Evolutionary conservation across 805 yeast species (phyloP), one percentile per base, ranked within the genome.

Genomic region (Brettanomyces anomalus): DNA sequence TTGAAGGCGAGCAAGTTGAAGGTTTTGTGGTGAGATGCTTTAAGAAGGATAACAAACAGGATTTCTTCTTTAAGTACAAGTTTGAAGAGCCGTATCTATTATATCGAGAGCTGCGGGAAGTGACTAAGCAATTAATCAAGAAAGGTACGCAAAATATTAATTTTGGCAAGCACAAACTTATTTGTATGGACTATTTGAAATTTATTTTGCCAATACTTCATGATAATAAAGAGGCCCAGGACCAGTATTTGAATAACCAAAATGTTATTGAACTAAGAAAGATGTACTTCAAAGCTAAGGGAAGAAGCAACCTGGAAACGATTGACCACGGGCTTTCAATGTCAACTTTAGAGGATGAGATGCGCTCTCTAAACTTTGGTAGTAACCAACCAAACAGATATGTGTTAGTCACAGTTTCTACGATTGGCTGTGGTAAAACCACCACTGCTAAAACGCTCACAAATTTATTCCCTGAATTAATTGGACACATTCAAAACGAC

Each of bases 351-450:
- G 59, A 60, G 39, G 52, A 60, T 31, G 61, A 55, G 19, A 47
- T 57, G 44, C 51, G 45, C 33, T 37, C 39, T 5, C 35, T 52
- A 41, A 46, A 45, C n/a, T 47, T 47, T 33, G 66, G 62, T 21
- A 58, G 62, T 4, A 66, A 64, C 32, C 61, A 58, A 37, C 44
- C 60, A 2, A 65, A 69, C 4, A 80, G 79, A 50, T 82, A 76
- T 55, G 72, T 85, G 0, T 54, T 93, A 3, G 74, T 87, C 1
- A 90, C 97, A 0, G 77, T 89, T 3, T 88, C 97, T 0, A 87
- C 95, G 0, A 75, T 90, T 41, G 97, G 97, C 0, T 86, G 96
- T 61, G 98, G 98, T 6, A 93, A 93, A 57, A 88, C 97, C 0
- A 87, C 97, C 0, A 74, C 85, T 0, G 76, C 85, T 5, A 57